Base-by-base conservation (phyloP, 345 rosid genomes). In the Sonneratia caseolaris region DNA sequence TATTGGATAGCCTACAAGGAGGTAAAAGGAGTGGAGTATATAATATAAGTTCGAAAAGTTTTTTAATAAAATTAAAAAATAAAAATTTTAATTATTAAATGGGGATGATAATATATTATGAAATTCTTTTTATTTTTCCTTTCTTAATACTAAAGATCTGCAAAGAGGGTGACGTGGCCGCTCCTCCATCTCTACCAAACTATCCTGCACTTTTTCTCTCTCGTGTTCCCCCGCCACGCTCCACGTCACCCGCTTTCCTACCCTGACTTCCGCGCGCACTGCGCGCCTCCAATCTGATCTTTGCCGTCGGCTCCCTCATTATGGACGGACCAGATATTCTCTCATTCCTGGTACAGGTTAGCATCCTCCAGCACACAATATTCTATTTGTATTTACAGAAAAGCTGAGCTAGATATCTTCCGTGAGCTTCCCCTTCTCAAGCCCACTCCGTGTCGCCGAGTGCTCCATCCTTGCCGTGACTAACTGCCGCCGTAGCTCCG, bases 221-320 rank as follows among this genome's bases (percentile, higher is more conserved):
- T 42, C 61, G 69, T 72, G 69, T 35, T 61, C 32, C 0, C 32
- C 38, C 42, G 3, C 47, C 36, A 59, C 64, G 66, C 13, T 70
- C 78, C 74, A 75, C 78, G 78, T 75, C 73, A 40, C 32, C 69
- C 7, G 21, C 22, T 40, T 53, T 66, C 9, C 74, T 64, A 75
- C 27, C 70, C 13, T 75, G 12, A 16, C 5, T 71, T 14, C 68
- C 18, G 24, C 55, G 15, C 68, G 48, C 74, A 66, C 16, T 36
- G n/a, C 36, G 49, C 62, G 32, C n/a, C 51, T 16, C 38, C 42
- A 42, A 3, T 15, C 16, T 36, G 16, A 68, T 74, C 69, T n/a
- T 59, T 32, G 36, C 64, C 69, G 59, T 74, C 68, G 35, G 7
- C 16, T 55, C 15, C 40, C 21, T 16, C 61, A 16, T 0, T 3